phyloP scores from a whole-genome alignment of 352 stramenopile species.

The Phytophthora sp. region DNA sequence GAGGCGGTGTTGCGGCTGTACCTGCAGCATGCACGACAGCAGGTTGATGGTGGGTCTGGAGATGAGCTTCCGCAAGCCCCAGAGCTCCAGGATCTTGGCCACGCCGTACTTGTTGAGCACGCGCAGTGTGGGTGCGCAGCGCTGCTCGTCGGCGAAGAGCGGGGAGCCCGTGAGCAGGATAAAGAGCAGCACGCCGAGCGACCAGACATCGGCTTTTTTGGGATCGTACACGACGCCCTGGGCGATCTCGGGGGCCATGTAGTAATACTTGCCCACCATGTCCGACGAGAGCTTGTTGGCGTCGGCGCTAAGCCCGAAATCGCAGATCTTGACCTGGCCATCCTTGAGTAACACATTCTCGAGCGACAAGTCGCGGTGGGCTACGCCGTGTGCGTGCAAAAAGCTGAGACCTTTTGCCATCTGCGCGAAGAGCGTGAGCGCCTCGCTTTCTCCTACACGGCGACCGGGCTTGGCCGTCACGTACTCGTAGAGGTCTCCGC shows the following conservation, averaged over 20 bases:
- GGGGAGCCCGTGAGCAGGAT: slow-evolving; percentile 72
- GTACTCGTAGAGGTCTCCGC: slow-evolving; percentile 67
- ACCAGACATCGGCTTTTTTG: slow-evolving; percentile 77
- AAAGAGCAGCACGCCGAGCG: slow-evolving; percentile 82
- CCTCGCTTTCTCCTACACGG: slow-evolving; percentile 43
- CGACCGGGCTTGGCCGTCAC: slow-evolving; percentile 40
- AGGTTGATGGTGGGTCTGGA: slow-evolving; percentile 46
- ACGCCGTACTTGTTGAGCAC: slow-evolving; percentile 58
- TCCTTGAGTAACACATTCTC: slow-evolving; percentile 64
- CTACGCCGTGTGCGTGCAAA: slow-evolving; percentile 53
- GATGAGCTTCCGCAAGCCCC: slow-evolving; percentile 44
- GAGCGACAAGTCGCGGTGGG: slow-evolving; percentile 62
- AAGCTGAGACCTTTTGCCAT: slow-evolving; percentile 48
- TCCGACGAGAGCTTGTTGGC: slow-evolving; percentile 42
- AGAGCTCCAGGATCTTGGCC: slow-evolving; percentile 62
- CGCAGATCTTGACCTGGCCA: slow-evolving; percentile 52
- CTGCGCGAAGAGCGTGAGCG: slow-evolving; percentile 45
- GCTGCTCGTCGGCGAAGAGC: slow-evolving; percentile 30
- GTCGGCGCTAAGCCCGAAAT: slow-evolving; percentile 67
- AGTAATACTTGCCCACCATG: slow-evolving; percentile 67
- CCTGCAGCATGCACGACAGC: slow-evolving; percentile 53
- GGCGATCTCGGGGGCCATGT: slow-evolving; percentile 69
- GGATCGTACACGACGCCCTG: slow-evolving; percentile 46
- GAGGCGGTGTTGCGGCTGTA: slow-evolving; percentile 41
- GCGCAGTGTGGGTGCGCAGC: slow-evolving; percentile 53